phyloP scores from a whole-genome alignment of 768 basidiomycete species.

The Russula foetens region DNA sequence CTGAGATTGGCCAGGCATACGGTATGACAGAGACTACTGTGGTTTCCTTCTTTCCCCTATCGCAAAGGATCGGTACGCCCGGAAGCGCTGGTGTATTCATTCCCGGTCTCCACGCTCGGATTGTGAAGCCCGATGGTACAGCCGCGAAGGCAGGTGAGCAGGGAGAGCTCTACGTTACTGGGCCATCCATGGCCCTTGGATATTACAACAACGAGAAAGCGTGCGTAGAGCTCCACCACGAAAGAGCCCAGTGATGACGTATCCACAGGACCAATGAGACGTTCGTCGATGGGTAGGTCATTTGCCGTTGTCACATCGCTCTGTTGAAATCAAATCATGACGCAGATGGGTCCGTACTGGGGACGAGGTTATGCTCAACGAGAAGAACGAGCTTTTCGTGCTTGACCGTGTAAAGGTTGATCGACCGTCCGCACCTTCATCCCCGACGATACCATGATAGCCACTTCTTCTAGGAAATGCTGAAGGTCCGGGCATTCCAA shows the following conservation, averaged over 20 bases:
- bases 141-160: conserved; percentile 43
- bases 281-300: conserved; percentile 51
- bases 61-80: conserved; percentile 39
- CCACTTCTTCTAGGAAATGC: not conserved
- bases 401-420: conserved; percentile 53
- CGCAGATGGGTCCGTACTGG: conserved; percentile 59
- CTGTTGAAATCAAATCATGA: not conserved
- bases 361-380: conserved; percentile 48
- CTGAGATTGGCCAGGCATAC: conserved; percentile 51
- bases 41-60: conserved; percentile 41
- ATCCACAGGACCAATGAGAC: conserved; percentile 51
- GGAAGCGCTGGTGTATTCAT: conserved; percentile 40
- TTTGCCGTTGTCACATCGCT: not conserved
- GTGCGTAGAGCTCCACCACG: conserved; percentile 31
- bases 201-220: conserved; percentile 50
- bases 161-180: conserved; percentile 47
- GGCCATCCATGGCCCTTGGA: conserved; percentile 31
- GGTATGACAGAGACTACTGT: conserved; percentile 65
- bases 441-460: not conserved
- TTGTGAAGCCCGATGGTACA: conserved; percentile 46
- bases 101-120: conserved; percentile 42
- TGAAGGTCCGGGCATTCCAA: conserved; percentile 3
- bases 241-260: not conserved
- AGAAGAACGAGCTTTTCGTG: conserved; percentile 48
- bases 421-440: not conserved